A percentile compares a stretch with the other conserved stretches of the same genome.
These are phyloP conservation scores for Elaeis guineensis DNA, from an alignment of 176 grass and related monocot species.

Conservation along the genomic window DNA sequence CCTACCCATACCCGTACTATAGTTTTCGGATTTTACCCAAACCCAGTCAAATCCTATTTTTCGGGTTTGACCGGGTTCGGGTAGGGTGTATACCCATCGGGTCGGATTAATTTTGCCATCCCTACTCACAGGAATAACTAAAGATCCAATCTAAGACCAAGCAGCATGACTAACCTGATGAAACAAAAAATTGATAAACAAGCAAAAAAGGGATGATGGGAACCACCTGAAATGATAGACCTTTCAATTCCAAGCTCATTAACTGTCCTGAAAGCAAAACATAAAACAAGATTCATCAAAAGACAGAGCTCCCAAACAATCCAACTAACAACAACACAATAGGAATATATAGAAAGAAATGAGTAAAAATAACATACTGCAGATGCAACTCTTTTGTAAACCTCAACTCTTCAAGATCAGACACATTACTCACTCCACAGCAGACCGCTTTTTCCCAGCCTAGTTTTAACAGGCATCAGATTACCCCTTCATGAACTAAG, in stretches of 20 bases:
- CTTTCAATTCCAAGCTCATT: conserved; percentile 64
- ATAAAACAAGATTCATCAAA: conserved; percentile 6
- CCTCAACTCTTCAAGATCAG: conserved; percentile 63
- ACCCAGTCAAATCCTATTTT: no score
- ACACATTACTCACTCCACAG: conserved; percentile 50
- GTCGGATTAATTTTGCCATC: no score
- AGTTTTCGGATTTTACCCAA: no score
- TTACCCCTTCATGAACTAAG: no score
- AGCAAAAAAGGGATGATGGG: background rate
- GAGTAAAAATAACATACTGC: conserved; percentile 32
- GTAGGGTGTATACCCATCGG: no score
- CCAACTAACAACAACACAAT: background rate
- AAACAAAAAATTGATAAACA: background rate
- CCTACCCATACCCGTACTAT: no score
- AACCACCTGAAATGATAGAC: conserved; percentile 42
- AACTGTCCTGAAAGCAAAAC: conserved; percentile 44
- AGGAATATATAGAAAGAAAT: conserved; percentile 2
- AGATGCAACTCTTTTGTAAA: conserved; percentile 62
- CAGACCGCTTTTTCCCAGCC: conserved; percentile 88
- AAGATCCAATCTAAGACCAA: no score
- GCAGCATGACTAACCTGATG: no score
- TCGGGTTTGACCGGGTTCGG: no score
- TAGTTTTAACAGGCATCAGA: conserved; percentile 15
- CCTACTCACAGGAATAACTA: no score
- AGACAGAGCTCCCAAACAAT: conserved; percentile 4